Conservation (phyloP, 805 yeast species). For the Debaryomyces tyrocola region DNA sequence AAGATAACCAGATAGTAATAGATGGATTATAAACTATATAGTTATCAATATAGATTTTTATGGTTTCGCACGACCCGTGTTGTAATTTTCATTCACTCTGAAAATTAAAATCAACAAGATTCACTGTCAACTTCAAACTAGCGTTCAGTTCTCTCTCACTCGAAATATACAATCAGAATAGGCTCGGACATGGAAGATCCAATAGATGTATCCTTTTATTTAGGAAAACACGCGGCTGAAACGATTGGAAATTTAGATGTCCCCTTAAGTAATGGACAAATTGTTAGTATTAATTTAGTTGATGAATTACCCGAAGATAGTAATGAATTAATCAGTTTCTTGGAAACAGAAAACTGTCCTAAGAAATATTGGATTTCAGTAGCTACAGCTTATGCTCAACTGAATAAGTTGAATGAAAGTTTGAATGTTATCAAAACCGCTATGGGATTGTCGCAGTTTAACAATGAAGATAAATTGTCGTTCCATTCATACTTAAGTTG, state of each 20-base stretch:
- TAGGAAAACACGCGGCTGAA: constrained; percentile 31
- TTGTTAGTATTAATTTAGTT: constrained; percentile 77
- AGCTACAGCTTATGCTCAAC: constrained; percentile 75
- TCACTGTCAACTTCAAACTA: neutral
- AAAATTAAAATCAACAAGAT: neutral
- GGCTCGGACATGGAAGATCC: constrained; percentile 14
- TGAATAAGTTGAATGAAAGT: constrained; percentile 60
- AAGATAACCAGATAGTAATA: neutral
- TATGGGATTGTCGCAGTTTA: constrained; percentile 38
- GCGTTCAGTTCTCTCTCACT: no score
- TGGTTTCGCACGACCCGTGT: neutral
- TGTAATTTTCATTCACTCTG: neutral
- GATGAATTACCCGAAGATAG: constrained; percentile 91
- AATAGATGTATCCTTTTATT: constrained; percentile 32
- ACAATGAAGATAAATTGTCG: constrained; percentile 45
- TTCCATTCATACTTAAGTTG: constrained; percentile 70
- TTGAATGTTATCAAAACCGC: constrained; percentile 63
- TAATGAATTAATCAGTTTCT: constrained; percentile 70
- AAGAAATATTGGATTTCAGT: constrained; percentile 81
- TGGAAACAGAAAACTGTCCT: constrained; percentile 78
- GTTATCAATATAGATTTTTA: neutral
- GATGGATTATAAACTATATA: neutral
- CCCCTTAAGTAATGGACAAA: constrained; percentile 75
- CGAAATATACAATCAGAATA: neutral
- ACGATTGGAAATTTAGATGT: constrained; percentile 49